phyloP scores from a whole-genome alignment of 768 basidiomycete genomes.

The Trametes villosa region DNA sequence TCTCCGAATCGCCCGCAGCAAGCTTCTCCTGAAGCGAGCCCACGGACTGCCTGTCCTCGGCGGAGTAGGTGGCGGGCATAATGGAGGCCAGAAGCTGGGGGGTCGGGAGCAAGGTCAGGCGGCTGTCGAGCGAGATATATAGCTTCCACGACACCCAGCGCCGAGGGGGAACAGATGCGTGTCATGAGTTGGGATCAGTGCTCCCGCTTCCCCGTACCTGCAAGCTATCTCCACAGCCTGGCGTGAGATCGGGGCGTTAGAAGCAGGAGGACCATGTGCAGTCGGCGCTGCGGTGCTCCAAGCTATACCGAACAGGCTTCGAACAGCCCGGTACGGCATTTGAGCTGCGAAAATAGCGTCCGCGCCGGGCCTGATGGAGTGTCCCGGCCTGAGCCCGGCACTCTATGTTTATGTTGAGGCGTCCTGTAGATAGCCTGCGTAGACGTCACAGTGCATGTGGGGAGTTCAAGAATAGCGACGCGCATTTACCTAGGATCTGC shows the following conservation, averaged over 20 bases:
- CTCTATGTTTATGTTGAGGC: no score
- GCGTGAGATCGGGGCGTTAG: background rate
- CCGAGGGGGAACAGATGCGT: background rate
- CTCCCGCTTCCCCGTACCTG: background rate
- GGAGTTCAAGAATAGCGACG: no score
- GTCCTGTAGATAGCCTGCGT: no score
- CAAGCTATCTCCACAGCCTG: background rate
- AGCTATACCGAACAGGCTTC: background rate
- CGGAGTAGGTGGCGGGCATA: conserved; percentile 13
- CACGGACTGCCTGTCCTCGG: conserved; percentile 16
- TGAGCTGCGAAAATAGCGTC: background rate
- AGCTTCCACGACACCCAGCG: background rate
- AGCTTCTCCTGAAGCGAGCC: conserved; percentile 26
- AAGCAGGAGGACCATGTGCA: conserved; percentile 8
- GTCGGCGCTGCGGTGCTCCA: background rate
- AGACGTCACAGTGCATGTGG: no score
- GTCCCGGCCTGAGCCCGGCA: no score
- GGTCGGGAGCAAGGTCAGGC: background rate
- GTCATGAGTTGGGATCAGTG: background rate
- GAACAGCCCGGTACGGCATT: background rate
- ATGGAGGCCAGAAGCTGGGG: conserved; percentile 15
- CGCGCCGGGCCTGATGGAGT: background rate
- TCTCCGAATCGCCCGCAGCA: conserved; percentile 21
- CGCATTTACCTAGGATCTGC: no score
- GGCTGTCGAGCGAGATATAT: background rate